phyloP scores from a whole-genome alignment of 768 basidiomycete genomes.

The Fomitopsis serialis region DNA sequence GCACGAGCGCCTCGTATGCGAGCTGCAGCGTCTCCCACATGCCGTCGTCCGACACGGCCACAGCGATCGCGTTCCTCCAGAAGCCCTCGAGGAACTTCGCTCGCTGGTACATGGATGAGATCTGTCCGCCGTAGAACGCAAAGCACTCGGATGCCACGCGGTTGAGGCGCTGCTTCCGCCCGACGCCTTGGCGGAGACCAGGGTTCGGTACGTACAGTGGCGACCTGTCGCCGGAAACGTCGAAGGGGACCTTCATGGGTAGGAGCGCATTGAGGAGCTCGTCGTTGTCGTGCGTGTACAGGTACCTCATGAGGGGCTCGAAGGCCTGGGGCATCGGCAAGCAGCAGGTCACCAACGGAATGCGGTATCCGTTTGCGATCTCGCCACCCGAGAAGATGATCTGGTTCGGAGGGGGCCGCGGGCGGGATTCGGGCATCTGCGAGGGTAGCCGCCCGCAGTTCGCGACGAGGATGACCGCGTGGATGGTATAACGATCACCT shows the following conservation, averaged over 20 bases:
- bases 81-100: not conserved
- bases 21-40: slow-evolving; percentile 39
- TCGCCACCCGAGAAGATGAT: no score
- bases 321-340: slow-evolving; percentile 56
- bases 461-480: slow-evolving; percentile 59
- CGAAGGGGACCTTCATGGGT: not conserved
- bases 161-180: not conserved
- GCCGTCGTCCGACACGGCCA: slow-evolving; percentile 40
- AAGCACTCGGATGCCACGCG: not conserved
- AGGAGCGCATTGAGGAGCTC: slow-evolving; percentile 4
- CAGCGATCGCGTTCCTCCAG: slow-evolving; percentile 38
- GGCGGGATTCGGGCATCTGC: slow-evolving; percentile 29
- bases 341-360: slow-evolving; percentile 57
- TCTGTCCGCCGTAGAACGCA: not conserved
- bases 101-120: not conserved
- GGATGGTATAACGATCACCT: slow-evolving; percentile 39
- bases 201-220: not conserved
- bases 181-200: not conserved
- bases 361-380: slow-evolving; percentile 5
- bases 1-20: slow-evolving; percentile 39
- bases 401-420: not conserved
- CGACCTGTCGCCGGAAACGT: not conserved
- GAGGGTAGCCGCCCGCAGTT: slow-evolving; percentile 55
- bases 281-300: slow-evolving; percentile 41
- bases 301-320: slow-evolving; percentile 47